Evolutionary conservation across 768 basidiomycete species (phyloP).

Genomic region (Russula dissimulans): DNA sequence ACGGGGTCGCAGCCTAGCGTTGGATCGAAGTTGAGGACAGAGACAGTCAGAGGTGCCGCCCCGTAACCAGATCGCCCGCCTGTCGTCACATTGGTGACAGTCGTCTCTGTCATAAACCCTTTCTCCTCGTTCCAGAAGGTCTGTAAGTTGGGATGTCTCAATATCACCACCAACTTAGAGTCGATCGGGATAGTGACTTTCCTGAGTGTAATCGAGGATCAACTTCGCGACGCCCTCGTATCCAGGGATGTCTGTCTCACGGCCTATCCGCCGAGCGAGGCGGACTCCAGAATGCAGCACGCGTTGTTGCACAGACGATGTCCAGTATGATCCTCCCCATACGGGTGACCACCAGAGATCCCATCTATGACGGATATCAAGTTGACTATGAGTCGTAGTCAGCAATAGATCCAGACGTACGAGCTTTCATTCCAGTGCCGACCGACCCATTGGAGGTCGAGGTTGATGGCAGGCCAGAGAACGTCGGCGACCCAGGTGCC

Average conservation of each 20-base stretch:
- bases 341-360: constrained; percentile 12
- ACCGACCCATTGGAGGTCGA: not conserved
- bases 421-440: not conserved
- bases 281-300: constrained; percentile 3
- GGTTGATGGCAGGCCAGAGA: constrained; percentile 11
- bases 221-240: not conserved
- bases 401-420: not conserved
- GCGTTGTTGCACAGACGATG: constrained; percentile 11
- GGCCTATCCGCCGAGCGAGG: not conserved
- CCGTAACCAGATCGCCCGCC: constrained; percentile 24
- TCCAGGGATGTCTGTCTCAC: not conserved
- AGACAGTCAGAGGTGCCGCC: constrained; percentile 26
- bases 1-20: constrained; percentile 18
- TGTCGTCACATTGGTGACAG: constrained; percentile 9
- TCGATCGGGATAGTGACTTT: not conserved
- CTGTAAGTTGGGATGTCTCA: not conserved
- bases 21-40: constrained; percentile 26
- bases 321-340: constrained; percentile 14
- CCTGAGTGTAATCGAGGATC: constrained; percentile 9
- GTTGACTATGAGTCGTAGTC: not conserved
- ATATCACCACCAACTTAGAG: not conserved
- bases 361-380: not conserved
- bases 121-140: constrained; percentile 13
- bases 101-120: constrained; percentile 11
- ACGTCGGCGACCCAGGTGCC: constrained; percentile 10